These are phyloP conservation scores for Obelidium mucronatum DNA, from an alignment of 192 early-diverging fungal genomes.

Conservation along the genomic window DNA sequence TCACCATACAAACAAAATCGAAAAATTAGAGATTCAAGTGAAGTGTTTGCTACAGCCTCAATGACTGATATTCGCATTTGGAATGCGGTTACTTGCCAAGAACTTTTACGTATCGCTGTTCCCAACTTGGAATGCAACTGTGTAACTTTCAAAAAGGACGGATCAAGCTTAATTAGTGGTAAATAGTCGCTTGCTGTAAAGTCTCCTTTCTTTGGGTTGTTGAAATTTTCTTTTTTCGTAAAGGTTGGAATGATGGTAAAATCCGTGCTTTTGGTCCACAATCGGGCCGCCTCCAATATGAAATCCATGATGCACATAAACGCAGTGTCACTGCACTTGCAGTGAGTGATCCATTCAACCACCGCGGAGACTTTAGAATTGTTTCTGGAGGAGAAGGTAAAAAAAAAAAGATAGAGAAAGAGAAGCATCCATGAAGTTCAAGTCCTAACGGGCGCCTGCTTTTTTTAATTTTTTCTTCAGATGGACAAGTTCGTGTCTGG, in stretches of 20 bases:
- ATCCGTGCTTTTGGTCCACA: conserved; percentile 70
- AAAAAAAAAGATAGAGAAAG: background rate
- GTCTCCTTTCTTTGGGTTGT: background rate
- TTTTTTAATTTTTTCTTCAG: conserved; percentile 17
- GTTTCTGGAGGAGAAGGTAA: conserved; percentile 63
- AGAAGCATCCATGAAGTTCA: too few species aligned
- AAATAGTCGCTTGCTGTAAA: background rate
- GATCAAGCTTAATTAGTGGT: conserved; percentile 53
- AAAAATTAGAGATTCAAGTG: conserved; percentile 52
- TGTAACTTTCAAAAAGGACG: conserved; percentile 66
- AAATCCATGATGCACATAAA: conserved; percentile 67
- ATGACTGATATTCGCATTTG: conserved; percentile 66
- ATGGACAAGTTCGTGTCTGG: conserved; percentile 69
- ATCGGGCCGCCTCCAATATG: conserved; percentile 63
- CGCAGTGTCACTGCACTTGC: conserved; percentile 59
- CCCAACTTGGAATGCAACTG: conserved; percentile 70
- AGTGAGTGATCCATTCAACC: conserved; percentile 54
- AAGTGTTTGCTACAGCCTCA: conserved; percentile 65
- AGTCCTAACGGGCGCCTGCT: too few species aligned
- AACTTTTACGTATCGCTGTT: conserved; percentile 60
- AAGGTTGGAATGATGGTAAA: conserved; percentile 69
- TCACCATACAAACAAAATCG: background rate
- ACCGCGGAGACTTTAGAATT: conserved; percentile 57
- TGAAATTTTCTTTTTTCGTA: background rate
- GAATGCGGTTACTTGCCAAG: conserved; percentile 57